Percentiles rank a stretch among this genome's conserved stretches.
Evolutionary conservation across 2,329 filamentous ascomycete genomes (phyloP).

Genomic region (Stromatinia cepivora): DNA sequence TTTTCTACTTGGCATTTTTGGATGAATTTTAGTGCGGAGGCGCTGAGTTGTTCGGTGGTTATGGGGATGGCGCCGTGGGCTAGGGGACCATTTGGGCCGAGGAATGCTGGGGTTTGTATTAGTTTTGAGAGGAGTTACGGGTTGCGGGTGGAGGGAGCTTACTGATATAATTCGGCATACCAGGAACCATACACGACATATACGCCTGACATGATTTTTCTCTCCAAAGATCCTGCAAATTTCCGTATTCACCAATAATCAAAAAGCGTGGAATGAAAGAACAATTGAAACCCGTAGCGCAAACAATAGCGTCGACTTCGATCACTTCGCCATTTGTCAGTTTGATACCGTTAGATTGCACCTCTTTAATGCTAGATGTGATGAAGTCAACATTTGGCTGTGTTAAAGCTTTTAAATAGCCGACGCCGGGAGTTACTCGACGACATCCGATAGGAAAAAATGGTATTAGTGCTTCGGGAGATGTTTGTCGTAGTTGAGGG

Average conservation of each 20-base stretch:
- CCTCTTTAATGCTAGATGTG: slow-evolving; percentile 47
- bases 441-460: slow-evolving; percentile 46
- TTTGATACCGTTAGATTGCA: slow-evolving; percentile 49
- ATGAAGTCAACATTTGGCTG: slow-evolving; percentile 52
- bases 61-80: slow-evolving; percentile 40
- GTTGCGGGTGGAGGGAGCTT: not conserved
- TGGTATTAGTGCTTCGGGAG: slow-evolving; percentile 50
- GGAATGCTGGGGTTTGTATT: slow-evolving; percentile 28
- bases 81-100: slow-evolving; percentile 40
- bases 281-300: slow-evolving; percentile 42
- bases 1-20: slow-evolving; percentile 45
- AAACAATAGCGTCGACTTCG: slow-evolving; percentile 43
- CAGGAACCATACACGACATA: slow-evolving; percentile 38
- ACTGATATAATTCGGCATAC: slow-evolving; percentile 35
- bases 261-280: slow-evolving; percentile 35
- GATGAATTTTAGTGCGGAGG: slow-evolving; percentile 52
- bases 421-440: slow-evolving; percentile 45
- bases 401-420: slow-evolving; percentile 52
- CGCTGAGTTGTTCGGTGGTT: slow-evolving; percentile 49
- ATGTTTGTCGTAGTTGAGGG: slow-evolving; percentile 50
- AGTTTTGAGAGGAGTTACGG: no score
- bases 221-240: slow-evolving; percentile 38
- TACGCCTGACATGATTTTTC: slow-evolving; percentile 36
- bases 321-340: slow-evolving; percentile 42
- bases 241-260: slow-evolving; percentile 30